Conservation (phyloP, 2,329 filamentous ascomycete genomes). For the Aureobasidium sp. region DNA sequence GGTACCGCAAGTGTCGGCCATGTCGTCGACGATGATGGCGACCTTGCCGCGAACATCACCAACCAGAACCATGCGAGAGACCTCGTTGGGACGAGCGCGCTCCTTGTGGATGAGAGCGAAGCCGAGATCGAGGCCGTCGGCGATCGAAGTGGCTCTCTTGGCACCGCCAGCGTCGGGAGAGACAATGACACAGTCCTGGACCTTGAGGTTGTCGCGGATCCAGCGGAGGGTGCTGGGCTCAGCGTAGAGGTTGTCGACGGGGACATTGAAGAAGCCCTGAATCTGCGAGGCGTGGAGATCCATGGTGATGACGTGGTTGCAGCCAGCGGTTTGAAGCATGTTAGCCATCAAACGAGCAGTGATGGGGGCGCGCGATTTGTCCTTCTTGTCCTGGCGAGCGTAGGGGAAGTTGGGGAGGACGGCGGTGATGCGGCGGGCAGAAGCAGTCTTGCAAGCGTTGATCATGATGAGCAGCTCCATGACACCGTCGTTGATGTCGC, state of each 20-base stretch:
- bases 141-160: conserved; percentile 87
- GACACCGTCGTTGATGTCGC: conserved; percentile 94
- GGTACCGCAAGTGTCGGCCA: conserved; percentile 93
- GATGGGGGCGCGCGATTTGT: conserved; percentile 91
- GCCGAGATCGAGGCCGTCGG: conserved; percentile 78
- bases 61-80: conserved; percentile 91
- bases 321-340: conserved; percentile 92
- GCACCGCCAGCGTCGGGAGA: conserved; percentile 91
- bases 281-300: conserved; percentile 91
- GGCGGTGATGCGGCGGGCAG: conserved; percentile 84
- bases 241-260: conserved; percentile 77
- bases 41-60: conserved; percentile 86
- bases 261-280: conserved; percentile 88
- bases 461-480: conserved; percentile 99
- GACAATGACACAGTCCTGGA: conserved; percentile 84
- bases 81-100: conserved; percentile 80
- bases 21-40: conserved; percentile 94
- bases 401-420: conserved; percentile 96
- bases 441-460: conserved; percentile 81
- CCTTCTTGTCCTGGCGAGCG: conserved; percentile 95
- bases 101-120: conserved; percentile 98
- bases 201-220: conserved; percentile 77
- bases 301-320: conserved; percentile 92
- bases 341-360: conserved; percentile 93
- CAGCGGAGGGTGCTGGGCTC: conserved; percentile 87